Evolutionary conservation across 1,284 basidiomycete genomes (phyloP), one percentile per base, ranked within the genome.

Genomic region (Cutaneotrichosporon cavernicola): DNA sequence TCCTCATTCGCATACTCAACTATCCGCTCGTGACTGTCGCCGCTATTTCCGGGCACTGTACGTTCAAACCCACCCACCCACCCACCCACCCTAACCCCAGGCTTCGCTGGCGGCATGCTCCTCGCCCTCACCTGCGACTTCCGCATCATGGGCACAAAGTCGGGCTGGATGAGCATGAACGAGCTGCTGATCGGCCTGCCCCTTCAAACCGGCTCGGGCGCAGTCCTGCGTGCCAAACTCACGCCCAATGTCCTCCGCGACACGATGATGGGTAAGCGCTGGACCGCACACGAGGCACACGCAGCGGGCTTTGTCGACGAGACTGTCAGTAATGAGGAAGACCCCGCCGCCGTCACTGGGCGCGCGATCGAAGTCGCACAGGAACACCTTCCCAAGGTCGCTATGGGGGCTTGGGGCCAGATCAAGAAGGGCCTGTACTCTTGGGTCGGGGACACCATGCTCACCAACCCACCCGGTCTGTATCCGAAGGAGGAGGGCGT

Each of bases 111-210:
- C 11, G 94, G 87, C 10, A 88, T 92, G 75, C 87, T 92, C 72
- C 81, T 95, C 14, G 86, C 90, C 0, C 80, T 95, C 56, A 85
- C 85, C 2, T 96, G 92, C 77, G 94, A 97, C 77, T 96, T 92
- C 80, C 86, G 94, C 31, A 84, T 97, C 63, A 94, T 96, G 89
- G 88, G 90, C 67, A 89, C 87, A 18, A 89, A 85, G 70, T 87
- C 86, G 73, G 89, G 90, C 5, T 94, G 90, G 88, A 81, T 92
- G 63, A 91, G 87, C 76, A 96, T 97, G 92, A 97, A 97, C 75
- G 94, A 97, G 90, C 90, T 88, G 87, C 0, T 88, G 92, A 71
- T 84, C 86, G 5, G 83, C 85, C 10, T 79, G 91, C 49, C 80
- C 91, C 30, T 83, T 83, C 34, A 34, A 8, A 30, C 31, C 0